Evolutionary conservation across 2,329 filamentous ascomycete genomes (phyloP).

Genomic region (Penicillium sp.): DNA sequence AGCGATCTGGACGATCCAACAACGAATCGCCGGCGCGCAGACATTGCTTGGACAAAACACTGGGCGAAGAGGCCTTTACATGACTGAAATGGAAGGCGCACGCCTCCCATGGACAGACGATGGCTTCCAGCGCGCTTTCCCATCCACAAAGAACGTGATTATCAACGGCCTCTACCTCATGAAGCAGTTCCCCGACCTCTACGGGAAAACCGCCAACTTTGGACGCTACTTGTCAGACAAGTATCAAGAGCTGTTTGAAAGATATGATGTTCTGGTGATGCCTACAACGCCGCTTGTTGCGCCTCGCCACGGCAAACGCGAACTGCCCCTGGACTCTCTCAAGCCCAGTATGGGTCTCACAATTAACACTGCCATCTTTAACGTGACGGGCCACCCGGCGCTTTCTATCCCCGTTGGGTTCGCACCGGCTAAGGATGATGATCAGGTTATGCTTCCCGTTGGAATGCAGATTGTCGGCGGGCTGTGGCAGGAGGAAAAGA

Average conservation of each 20-base stretch:
- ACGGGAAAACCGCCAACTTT: slow-evolving; percentile 46
- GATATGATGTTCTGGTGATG: slow-evolving; percentile 46
- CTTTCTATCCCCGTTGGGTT: slow-evolving; percentile 56
- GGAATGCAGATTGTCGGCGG: slow-evolving; percentile 59
- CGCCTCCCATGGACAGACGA: slow-evolving; percentile 51
- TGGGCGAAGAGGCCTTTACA: slow-evolving; percentile 51
- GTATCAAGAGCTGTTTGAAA: slow-evolving; percentile 44
- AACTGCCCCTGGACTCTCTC: slow-evolving; percentile 27
- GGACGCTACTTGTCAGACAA: slow-evolving; percentile 40
- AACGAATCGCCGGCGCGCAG: slow-evolving; percentile 46
- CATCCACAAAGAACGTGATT: slow-evolving; percentile 48
- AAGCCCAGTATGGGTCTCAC: slow-evolving; percentile 53
- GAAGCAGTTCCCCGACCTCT: slow-evolving; percentile 42
- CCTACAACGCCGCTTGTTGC: slow-evolving; percentile 37
- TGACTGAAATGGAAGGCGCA: slow-evolving; percentile 54
- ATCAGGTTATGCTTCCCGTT: slow-evolving; percentile 47
- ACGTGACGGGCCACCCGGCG: slow-evolving; percentile 60
- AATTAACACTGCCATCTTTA: slow-evolving; percentile 60
- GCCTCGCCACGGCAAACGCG: slow-evolving; percentile 25
- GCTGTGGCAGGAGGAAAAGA: slow-evolving; percentile 31
- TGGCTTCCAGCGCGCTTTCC: slow-evolving; percentile 52
- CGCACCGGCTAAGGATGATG: slow-evolving; percentile 30
- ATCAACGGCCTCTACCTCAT: slow-evolving; percentile 45
- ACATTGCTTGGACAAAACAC: slow-evolving; percentile 47
- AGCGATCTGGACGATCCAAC: slow-evolving; percentile 51